Base-by-base conservation (phyloP, 495 filamentous ascomycete species). In the Pseudomonodictys pantanalensis region DNA sequence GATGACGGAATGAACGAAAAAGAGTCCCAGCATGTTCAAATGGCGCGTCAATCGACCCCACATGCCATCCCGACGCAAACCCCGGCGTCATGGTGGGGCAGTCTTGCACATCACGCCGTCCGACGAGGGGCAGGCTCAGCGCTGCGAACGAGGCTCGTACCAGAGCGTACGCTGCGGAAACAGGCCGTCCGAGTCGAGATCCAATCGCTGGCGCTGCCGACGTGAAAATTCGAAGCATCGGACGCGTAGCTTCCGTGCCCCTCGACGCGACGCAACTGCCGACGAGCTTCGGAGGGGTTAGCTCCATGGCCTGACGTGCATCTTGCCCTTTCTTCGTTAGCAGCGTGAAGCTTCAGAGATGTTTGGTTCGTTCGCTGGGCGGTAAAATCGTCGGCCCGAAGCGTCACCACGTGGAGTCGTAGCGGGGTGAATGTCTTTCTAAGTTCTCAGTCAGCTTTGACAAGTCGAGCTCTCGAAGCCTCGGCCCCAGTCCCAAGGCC, bases 31-130 rank as follows among this genome's bases (percentile, higher is more conserved):
- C n/a, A n/a, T n/a, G n/a, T n/a, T n/a, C n/a, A n/a, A n/a, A n/a
- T n/a, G n/a, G n/a, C n/a, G n/a, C n/a, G n/a, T n/a, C 24, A n/a
- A 22, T 47, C 17, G 43, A 63, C 60, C 60, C 60, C 60, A 63
- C 60, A 63, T 63, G 8, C 23, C 33, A 7, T n/a, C n/a, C n/a
- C n/a, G n/a, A n/a, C n/a, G n/a, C 15, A 41, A 18, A 23, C 39
- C 18, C 38, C 15, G 20, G 24, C 26, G 10, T 11, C 5, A 47
- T 28, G 43, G 54, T 58, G 56, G 56, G 56, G 56, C 56, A 58
- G 15, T 25, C 32, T 23, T 15, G n/a, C 51, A 15, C 51, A 20
- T n/a, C 28, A n/a, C n/a, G n/a, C n/a, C n/a, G n/a, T n/a, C n/a
- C n/a, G n/a, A n/a, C n/a, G n/a, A n/a, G n/a, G n/a, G n/a, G n/a